phyloP scores from a whole-genome alignment of 169 alveolate genomes.

The Cryptosporidium canis region DNA sequence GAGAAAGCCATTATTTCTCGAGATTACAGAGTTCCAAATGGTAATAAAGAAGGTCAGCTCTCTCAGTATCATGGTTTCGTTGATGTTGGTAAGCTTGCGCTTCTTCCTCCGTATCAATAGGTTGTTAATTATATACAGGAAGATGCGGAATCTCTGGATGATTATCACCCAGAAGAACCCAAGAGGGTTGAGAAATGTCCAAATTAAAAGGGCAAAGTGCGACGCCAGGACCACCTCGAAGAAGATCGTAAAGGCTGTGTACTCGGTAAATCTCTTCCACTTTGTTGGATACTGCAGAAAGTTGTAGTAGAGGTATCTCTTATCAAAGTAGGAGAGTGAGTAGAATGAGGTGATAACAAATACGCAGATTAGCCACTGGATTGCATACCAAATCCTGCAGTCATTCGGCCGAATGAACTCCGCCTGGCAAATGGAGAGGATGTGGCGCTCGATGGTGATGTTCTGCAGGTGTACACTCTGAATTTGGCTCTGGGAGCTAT shows the following conservation, averaged over 20 bases:
- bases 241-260: neutral
- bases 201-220: slow-evolving; percentile 21
- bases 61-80: slow-evolving; percentile 37
- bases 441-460: slow-evolving; percentile 28
- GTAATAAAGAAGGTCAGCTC: slow-evolving; percentile 60
- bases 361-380: slow-evolving; percentile 51
- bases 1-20: slow-evolving; percentile 57
- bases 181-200: slow-evolving; percentile 53
- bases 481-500: neutral
- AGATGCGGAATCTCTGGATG: slow-evolving; percentile 30
- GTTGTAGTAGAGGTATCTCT: slow-evolving; percentile 17
- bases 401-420: slow-evolving; percentile 60
- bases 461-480: slow-evolving; percentile 22
- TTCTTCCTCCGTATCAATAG: slow-evolving; percentile 5
- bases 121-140: slow-evolving; percentile 16
- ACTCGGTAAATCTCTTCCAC: slow-evolving; percentile 36
- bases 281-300: slow-evolving; percentile 57
- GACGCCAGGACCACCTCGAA: neutral
- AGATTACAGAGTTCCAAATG: slow-evolving; percentile 41
- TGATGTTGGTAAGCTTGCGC: slow-evolving; percentile 20
- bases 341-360: neutral
- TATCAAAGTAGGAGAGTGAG: slow-evolving; percentile 1
- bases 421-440: slow-evolving; percentile 30
- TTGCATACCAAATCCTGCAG: slow-evolving; percentile 43
- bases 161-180: slow-evolving; percentile 57